phyloP scores from a whole-genome alignment of 805 yeast genomes.

The Naumovozyma dairenensis region DNA sequence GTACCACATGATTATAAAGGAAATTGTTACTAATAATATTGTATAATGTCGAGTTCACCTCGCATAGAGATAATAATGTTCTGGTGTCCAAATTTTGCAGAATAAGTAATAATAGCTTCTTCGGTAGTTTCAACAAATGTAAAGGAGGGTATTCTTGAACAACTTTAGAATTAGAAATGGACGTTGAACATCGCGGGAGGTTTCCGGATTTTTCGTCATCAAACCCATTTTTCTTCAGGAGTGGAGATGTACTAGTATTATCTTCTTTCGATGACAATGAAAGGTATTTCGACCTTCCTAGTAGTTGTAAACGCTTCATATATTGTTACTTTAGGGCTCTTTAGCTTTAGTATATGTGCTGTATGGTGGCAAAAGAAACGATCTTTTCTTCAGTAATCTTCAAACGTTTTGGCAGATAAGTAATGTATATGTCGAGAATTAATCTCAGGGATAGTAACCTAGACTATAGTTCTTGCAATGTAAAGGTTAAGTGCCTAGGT shows the following conservation, averaged over 20 bases:
- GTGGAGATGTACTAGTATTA: neutral
- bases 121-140: constrained; percentile 17
- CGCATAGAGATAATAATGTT: constrained; percentile 17
- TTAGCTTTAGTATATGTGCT: too few species aligned
- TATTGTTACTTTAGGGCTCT: too few species aligned
- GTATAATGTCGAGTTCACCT: constrained; percentile 19
- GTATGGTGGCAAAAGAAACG: too few species aligned
- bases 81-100: constrained; percentile 16
- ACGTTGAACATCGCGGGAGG: neutral
- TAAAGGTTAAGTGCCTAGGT: too few species aligned
- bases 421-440: too few species aligned
- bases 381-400: too few species aligned
- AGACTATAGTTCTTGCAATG: too few species aligned
- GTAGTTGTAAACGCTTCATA: constrained; percentile 17
- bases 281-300: constrained; percentile 24
- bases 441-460: too few species aligned
- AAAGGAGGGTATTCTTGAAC: too few species aligned
- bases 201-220: too few species aligned
- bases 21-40: constrained; percentile 17
- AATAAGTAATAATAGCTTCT: constrained; percentile 17
- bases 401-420: too few species aligned
- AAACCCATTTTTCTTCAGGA: neutral
- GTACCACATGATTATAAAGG: constrained; percentile 19
- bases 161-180: neutral
- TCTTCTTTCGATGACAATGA: neutral